Percentiles rank a stretch among this genome's conserved stretches.
Conservation (phyloP, 257 asterid genomes). For the Primulina tabacum region DNA sequence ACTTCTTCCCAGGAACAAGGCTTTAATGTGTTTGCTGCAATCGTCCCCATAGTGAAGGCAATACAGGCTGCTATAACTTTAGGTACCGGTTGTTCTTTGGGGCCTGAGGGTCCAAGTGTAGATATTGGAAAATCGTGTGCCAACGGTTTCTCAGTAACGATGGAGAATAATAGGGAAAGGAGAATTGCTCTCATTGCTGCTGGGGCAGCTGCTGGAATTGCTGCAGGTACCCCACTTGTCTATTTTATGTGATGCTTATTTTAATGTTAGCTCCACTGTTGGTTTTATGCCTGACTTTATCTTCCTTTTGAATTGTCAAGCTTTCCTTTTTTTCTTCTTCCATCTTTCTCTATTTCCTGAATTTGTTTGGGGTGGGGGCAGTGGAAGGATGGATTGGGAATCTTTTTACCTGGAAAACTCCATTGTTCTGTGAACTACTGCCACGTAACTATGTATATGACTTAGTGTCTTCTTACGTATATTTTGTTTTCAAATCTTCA, state of each 20-base stretch:
- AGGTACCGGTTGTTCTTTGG: constrained; percentile 96
- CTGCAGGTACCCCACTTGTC: constrained; percentile 60
- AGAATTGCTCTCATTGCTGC: constrained; percentile 97
- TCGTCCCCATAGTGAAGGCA: constrained; percentile 80
- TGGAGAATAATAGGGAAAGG: constrained; percentile 97
- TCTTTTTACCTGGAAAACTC: neutral
- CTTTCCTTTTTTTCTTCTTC: constrained; percentile 15
- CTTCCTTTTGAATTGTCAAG: neutral
- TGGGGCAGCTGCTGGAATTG: constrained; percentile 99
- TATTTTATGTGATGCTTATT: constrained; percentile 10
- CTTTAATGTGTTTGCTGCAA: constrained; percentile 68
- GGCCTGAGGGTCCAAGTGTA: constrained; percentile 99
- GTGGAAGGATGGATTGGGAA: neutral
- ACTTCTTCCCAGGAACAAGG: constrained; percentile 80
- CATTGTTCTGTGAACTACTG: neutral
- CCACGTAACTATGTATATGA: neutral
- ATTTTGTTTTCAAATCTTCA: constrained; percentile 16
- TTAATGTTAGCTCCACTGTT: neutral
- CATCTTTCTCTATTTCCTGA: neutral
- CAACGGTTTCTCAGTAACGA: constrained; percentile 79
- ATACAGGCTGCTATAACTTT: constrained; percentile 89
- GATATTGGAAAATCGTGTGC: constrained; percentile 99
- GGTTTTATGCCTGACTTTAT: neutral
- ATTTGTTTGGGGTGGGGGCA: constrained; percentile 1
- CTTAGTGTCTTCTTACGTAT: neutral